Conservation (phyloP, 169 alveolate species). For the Eimeria zaria region DNA sequence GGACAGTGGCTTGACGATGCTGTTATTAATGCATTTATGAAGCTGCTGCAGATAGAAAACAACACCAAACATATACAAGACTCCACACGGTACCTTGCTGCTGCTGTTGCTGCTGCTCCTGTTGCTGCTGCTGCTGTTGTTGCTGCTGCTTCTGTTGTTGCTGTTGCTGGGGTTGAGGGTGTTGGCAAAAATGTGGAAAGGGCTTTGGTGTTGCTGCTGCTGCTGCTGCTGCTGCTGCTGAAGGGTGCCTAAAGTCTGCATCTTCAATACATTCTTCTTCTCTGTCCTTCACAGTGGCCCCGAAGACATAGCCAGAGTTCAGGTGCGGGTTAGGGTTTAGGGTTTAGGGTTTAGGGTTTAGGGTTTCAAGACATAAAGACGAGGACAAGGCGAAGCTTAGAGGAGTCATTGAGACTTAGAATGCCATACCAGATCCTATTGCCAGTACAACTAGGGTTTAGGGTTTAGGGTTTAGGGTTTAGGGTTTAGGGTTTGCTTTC, state of each 20-base stretch:
- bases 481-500: constrained; percentile 29
- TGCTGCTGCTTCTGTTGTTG: constrained; percentile 21
- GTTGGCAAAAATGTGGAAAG: too few species aligned
- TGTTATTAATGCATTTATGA: constrained; percentile 9
- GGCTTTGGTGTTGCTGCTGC: constrained; percentile 17
- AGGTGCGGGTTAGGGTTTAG: constrained; percentile 9
- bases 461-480: constrained; percentile 32
- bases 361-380: constrained; percentile 4
- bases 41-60: constrained; percentile 4
- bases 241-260: constrained; percentile 35
- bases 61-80: not conserved
- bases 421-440: too few species aligned
- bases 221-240: constrained; percentile 47
- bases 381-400: too few species aligned
- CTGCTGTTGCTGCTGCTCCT: not conserved
- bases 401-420: too few species aligned
- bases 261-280: constrained; percentile 32
- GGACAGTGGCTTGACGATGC: constrained; percentile 11
- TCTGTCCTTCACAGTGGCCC: constrained; percentile 4
- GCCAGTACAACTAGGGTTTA: too few species aligned
- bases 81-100: not conserved
- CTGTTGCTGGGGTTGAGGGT: too few species aligned
- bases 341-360: constrained; percentile 27
- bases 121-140: constrained; percentile 31
- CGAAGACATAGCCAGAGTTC: constrained; percentile 25